Evolutionary conservation across 306 rosid species (phyloP).

Genomic region (Cucurbita argyrosperma): DNA sequence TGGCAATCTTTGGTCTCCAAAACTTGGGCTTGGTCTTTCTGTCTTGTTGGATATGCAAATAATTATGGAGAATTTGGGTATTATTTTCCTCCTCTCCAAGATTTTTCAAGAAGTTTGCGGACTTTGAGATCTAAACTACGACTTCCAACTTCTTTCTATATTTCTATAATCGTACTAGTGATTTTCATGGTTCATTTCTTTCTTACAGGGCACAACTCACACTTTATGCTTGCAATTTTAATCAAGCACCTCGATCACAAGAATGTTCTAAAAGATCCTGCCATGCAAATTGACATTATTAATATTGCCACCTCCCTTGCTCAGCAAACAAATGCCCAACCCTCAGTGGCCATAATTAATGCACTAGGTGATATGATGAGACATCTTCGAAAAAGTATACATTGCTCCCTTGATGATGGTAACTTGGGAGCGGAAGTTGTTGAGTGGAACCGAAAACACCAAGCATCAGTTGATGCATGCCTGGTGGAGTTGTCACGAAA

Average conservation of each 20-base stretch:
- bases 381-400: slow-evolving; percentile 72
- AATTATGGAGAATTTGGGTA: slow-evolving; percentile 81
- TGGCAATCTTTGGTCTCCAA: slow-evolving; percentile 61
- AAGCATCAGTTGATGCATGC: slow-evolving; percentile 68
- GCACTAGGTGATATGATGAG: slow-evolving; percentile 76
- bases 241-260: slow-evolving; percentile 90
- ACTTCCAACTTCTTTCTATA: not conserved
- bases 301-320: slow-evolving; percentile 65
- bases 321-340: slow-evolving; percentile 48
- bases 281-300: slow-evolving; percentile 74
- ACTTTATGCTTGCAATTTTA: slow-evolving; percentile 60
- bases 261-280: slow-evolving; percentile 55
- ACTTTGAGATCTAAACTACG: slow-evolving; percentile 3
- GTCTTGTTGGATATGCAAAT: slow-evolving; percentile 62
- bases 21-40: slow-evolving; percentile 54
- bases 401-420: slow-evolving; percentile 49
- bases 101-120: not conserved
- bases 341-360: slow-evolving; percentile 61
- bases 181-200: not conserved
- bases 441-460: slow-evolving; percentile 51
- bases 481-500: slow-evolving; percentile 64
- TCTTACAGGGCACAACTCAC: slow-evolving; percentile 68
- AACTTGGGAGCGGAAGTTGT: slow-evolving; percentile 34
- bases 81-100: not conserved
- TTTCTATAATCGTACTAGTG: not conserved